These are phyloP conservation scores for Backusella tarrabulga DNA, from an alignment of 192 early-diverging fungal species.

Conservation along the genomic window DNA sequence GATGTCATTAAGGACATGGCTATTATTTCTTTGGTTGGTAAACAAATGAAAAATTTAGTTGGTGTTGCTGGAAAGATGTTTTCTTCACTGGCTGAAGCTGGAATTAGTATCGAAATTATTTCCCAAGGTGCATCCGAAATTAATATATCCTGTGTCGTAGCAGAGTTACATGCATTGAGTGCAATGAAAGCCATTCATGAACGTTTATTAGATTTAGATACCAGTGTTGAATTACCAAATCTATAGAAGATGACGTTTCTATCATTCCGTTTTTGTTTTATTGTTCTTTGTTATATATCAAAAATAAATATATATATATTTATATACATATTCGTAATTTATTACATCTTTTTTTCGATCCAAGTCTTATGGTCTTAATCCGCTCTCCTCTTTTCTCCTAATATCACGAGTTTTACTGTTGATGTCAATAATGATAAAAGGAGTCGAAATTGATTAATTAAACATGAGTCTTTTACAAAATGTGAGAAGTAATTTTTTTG, in stretches of 20 bases:
- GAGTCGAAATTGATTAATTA: not conserved
- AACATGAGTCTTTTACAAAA: not conserved
- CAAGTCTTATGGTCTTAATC: not conserved
- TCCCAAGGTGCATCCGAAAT: slow-evolving; percentile 92
- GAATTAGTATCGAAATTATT: slow-evolving; percentile 94
- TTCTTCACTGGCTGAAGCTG: slow-evolving; percentile 67
- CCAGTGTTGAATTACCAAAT: not conserved
- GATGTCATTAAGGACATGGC: slow-evolving; percentile 66
- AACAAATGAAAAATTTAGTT: slow-evolving; percentile 87
- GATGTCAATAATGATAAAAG: not conserved
- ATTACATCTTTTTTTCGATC: not conserved
- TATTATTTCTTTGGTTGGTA: slow-evolving; percentile 87
- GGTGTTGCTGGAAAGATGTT: slow-evolving; percentile 88
- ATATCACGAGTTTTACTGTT: not conserved
- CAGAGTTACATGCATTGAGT: slow-evolving; percentile 51
- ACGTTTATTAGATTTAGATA: slow-evolving; percentile 41
- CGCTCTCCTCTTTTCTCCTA: not conserved
- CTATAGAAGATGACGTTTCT: not conserved
- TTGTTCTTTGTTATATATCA: not conserved
- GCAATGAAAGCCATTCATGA: slow-evolving; percentile 84
- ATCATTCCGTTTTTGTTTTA: not conserved
- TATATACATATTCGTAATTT: not conserved
- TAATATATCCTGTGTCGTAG: slow-evolving; percentile 91
- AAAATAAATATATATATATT: not conserved
- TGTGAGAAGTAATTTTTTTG: not conserved